These are phyloP conservation scores for Papilionanthe hybrid DNA, from an alignment of 116 monocot species.

Conservation along the genomic window DNA sequence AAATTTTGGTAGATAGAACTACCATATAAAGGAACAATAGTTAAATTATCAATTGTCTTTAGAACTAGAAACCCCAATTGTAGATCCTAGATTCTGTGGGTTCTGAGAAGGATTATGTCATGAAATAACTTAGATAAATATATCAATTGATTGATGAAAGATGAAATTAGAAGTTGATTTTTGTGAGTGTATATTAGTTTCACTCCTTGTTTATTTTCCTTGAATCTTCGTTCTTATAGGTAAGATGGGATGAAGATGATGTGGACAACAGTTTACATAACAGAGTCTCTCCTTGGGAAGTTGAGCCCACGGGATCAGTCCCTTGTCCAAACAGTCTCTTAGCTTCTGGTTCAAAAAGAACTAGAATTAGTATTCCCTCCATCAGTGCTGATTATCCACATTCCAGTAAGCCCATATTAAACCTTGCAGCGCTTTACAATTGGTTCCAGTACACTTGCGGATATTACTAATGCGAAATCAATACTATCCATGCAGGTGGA, in stretches of 20 bases:
- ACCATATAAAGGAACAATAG: too few species aligned
- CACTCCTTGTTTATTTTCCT: not conserved
- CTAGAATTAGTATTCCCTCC: slow-evolving; percentile 40
- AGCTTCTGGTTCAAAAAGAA: slow-evolving; percentile 52
- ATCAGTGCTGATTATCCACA: slow-evolving; percentile 31
- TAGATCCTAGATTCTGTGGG: too few species aligned
- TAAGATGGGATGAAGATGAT: slow-evolving; percentile 86
- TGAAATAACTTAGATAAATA: too few species aligned
- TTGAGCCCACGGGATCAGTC: slow-evolving; percentile 60
- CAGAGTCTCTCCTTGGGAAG: slow-evolving; percentile 93
- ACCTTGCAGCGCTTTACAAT: not conserved
- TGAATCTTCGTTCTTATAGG: slow-evolving; percentile 27
- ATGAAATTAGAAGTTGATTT: too few species aligned
- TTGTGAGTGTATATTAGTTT: too few species aligned
- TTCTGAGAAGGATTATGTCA: too few species aligned
- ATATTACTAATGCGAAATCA: not conserved
- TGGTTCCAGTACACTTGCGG: not conserved
- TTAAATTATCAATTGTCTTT: too few species aligned
- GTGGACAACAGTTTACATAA: slow-evolving; percentile 31
- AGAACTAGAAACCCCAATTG: too few species aligned
- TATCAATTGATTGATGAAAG: too few species aligned
- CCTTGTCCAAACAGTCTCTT: slow-evolving; percentile 29
- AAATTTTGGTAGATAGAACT: too few species aligned
- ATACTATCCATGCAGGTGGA: slow-evolving; percentile 35
- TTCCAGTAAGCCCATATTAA: slow-evolving; percentile 33